Evolutionary conservation across 2,329 filamentous ascomycete genomes (phyloP), one percentile per base, ranked within the genome.

Genomic region (Diaporthe amygdali): DNA sequence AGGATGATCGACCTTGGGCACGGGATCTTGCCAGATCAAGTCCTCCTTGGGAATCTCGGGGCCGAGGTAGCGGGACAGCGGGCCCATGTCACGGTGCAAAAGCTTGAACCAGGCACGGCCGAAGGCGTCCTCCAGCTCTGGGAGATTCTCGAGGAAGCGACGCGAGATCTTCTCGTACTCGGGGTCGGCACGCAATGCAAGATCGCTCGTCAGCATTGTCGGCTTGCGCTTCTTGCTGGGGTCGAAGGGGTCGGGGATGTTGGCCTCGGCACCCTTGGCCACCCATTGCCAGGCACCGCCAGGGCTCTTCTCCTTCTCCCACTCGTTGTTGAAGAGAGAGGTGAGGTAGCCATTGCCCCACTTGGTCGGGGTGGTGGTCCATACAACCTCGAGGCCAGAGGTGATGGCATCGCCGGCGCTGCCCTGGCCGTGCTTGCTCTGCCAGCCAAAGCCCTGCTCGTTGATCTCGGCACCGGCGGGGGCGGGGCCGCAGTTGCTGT

Each of bases 31-130:
- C 93, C 93, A 95, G 76, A 90, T 78, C n/a, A 92, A 85, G 15
- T 86, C 84, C 85, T 95, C 91, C 67, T 86, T 84, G 59, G 93
- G 92, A 22, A 94, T 85, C 81, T 95, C 93, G 1, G 93, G 93
- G 37, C 93, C 93, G 56, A 94, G 77, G 85, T 93, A 95, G 78
- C 91, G 92, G 30, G 87, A 79, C 68, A 89, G 85, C 52, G 93
- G 93, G 20, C 93, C 93, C 83, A 95, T 88, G 80, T 95, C 93
- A 83, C 93, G 92, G 84, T 95, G 93, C 41, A 93, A 86, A 51
- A 95, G 88, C 89, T 95, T 95, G 89, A 94, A 95, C 93, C 93
- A 95, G 17, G 93, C 93, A 63, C 89, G 89, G 27, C 88, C 85
- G 77, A 95, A 95, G 10, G 88, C 90, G 72, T 94, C 90, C 68